Evolutionary conservation across 768 basidiomycete genomes (phyloP), one percentile per base, ranked within the genome.

Genomic region (Lentinula raphanica): DNA sequence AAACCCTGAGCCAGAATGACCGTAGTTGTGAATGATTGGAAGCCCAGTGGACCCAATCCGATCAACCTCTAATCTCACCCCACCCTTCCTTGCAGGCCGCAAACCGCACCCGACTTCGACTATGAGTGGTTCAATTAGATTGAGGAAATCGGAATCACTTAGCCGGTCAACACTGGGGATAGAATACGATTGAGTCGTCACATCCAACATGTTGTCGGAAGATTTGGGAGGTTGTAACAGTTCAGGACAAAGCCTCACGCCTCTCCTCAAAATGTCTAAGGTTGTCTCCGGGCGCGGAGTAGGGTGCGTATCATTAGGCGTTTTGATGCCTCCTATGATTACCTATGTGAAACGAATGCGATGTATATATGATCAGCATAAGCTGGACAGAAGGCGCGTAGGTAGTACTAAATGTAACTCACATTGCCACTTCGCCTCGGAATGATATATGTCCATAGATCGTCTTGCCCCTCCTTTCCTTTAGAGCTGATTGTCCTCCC

Each of bases 1-100:
- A 60, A 79, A 88, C 1, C 85, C 86, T 60, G 76, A 55, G 36
- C 51, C n/a, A 5, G 69, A 79, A 66, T 65, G 85, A 81, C 87
- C 86, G 62, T 88, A 86, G 65, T 89, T 86, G 63, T 83, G 76
- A 0, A 87, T 74, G 25, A 86, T 67, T 0, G 83, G 83, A 15
- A 83, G 19, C 21, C 8, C 8, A 21, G 19, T 65, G 54, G n/a
- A 63, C 61, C 31, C 71, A 19, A 78, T 59, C 67, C 66, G 72
- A 21, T 79, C 80, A 0, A 68, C 67, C 44, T 81, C 85, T 1
- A 88, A 65, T 42, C 85, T 69, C 23, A 88, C 73, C 0, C 85
- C 84, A 23, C 81, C 83, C 25, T 79, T 79, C 59, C 87, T 70
- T 2, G 69, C 77, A 1, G 87, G 87, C 15, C 86, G 73, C 54